These are phyloP conservation scores for Sphaerostilbella broomeana DNA, from an alignment of 2,329 filamentous ascomycete species.

Conservation along the genomic window DNA sequence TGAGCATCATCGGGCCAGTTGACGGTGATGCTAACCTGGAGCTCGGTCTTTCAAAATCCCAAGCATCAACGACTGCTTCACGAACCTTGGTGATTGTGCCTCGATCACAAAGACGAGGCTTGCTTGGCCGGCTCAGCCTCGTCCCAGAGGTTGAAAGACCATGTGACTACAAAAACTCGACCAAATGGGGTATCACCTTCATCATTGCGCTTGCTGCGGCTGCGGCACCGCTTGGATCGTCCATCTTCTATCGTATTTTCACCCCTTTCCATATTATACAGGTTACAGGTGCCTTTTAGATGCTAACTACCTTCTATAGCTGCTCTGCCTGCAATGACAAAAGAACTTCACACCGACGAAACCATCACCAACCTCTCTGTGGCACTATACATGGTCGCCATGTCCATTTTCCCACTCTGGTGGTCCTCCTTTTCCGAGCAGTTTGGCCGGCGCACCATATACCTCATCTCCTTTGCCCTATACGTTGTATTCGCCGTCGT, in stretches of 20 bases:
- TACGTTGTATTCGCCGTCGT: constrained; percentile 66
- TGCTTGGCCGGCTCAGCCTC: constrained; percentile 63
- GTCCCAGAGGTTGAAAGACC: constrained; percentile 75
- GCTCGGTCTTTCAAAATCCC: constrained; percentile 22
- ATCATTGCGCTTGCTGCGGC: constrained; percentile 71
- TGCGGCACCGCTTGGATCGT: constrained; percentile 74
- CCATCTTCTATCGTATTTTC: constrained; percentile 71
- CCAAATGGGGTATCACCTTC: constrained; percentile 80
- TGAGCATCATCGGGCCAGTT: too few species aligned
- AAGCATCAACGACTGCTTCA: constrained; percentile 34
- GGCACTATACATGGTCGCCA: constrained; percentile 73
- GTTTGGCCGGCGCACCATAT: constrained; percentile 69
- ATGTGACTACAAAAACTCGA: constrained; percentile 62
- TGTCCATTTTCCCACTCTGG: constrained; percentile 82
- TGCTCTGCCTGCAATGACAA: constrained; percentile 57
- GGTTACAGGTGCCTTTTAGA: background rate
- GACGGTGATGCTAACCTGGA: background rate
- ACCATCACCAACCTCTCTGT: constrained; percentile 70
- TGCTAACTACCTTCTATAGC: constrained; percentile 41
- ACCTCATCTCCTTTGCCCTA: constrained; percentile 65
- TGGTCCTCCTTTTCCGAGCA: constrained; percentile 77
- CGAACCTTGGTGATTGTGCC: constrained; percentile 36
- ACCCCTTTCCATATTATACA: constrained; percentile 7
- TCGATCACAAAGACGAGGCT: constrained; percentile 53
- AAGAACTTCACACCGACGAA: constrained; percentile 53